phyloP scores from a whole-genome alignment of 768 basidiomycete genomes.

The Erythrobasidium yunnanense region DNA sequence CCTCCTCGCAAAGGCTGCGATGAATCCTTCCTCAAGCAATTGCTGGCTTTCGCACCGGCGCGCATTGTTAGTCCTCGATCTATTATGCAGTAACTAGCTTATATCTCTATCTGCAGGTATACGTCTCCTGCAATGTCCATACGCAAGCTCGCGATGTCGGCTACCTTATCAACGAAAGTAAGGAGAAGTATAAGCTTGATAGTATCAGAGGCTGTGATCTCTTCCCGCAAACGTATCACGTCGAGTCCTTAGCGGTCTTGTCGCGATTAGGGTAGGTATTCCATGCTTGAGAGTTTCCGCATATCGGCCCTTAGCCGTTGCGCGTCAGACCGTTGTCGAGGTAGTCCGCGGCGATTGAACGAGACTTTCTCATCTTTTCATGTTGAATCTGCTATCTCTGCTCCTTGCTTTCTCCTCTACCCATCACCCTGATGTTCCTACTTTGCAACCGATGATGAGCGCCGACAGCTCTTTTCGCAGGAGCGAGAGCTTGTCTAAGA shows the following conservation, averaged over 20 bases:
- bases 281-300: background rate
- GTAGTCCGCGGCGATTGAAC: too few relatives aligned
- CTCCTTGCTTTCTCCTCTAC: too few relatives aligned
- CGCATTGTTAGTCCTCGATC: slow-evolving; percentile 48
- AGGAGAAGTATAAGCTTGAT: slow-evolving; percentile 59
- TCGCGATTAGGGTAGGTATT: slow-evolving; percentile 24
- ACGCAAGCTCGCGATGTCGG: slow-evolving; percentile 60
- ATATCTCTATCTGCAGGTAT: slow-evolving; percentile 21
- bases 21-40: slow-evolving; percentile 56
- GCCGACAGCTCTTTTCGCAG: too few relatives aligned
- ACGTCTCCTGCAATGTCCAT: slow-evolving; percentile 35
- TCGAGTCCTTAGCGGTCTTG: slow-evolving; percentile 56
- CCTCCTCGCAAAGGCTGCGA: slow-evolving; percentile 95
- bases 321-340: too few relatives aligned
- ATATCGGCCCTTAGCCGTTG: too few relatives aligned
- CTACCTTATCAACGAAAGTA: slow-evolving; percentile 50
- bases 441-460: too few relatives aligned
- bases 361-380: too few relatives aligned
- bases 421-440: too few relatives aligned
- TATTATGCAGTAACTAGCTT: slow-evolving; percentile 44
- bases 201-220: slow-evolving; percentile 80
- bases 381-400: too few relatives aligned
- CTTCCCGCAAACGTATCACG: slow-evolving; percentile 93
- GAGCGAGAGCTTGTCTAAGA: too few relatives aligned
- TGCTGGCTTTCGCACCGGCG: slow-evolving; percentile 58